Base-by-base conservation (phyloP, 768 basidiomycete genomes). In the Naganishia friedmannii region DNA sequence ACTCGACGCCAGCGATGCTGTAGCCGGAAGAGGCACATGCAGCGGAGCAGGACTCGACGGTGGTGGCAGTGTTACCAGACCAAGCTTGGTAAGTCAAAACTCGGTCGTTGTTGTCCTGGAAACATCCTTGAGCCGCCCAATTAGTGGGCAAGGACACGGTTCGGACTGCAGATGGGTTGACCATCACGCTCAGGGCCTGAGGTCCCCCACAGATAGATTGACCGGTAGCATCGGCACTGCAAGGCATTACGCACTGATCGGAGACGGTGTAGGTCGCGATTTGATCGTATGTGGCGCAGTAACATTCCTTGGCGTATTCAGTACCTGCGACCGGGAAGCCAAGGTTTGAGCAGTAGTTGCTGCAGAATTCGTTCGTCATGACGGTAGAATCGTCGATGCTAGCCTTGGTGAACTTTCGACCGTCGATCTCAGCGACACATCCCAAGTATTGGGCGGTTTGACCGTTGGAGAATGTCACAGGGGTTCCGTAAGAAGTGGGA, bases 271-370 rank as follows among this genome's bases (percentile, higher is more conserved):
- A 63, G 12, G 60, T 26, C 5, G 37, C 21, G 39, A 63, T 31
- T 42, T 37, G 37, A 29, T 63, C 60, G 39, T 42, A 26, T 28
- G 37, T 42, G 26, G 42, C 60, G 42, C 60, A 63, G 60, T 63
- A 63, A 45, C 60, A 63, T 63, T 63, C 60, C 60, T 63, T 63
- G 37, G 60, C 60, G 60, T 63, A 63, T 63, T 63, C 60, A 45
- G 60, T 63, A 2, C 60, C 60, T 10, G 39, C 13, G 9, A 63
- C 39, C 12, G 60, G 60, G 60, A 45, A 63, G 1, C 60, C 60
- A 19, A 63, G 42, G 42, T 23, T 29, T 5, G 39, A 42, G 60
- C 60, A 63, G 39, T 45, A 63, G 42, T 17, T 45, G 37, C 37
- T 42, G 39, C 60, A 63, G 37, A 26, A 63, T 46, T 63, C 60